Conservation (phyloP, 805 yeast genomes). For the Candida parachauliodes region DNA sequence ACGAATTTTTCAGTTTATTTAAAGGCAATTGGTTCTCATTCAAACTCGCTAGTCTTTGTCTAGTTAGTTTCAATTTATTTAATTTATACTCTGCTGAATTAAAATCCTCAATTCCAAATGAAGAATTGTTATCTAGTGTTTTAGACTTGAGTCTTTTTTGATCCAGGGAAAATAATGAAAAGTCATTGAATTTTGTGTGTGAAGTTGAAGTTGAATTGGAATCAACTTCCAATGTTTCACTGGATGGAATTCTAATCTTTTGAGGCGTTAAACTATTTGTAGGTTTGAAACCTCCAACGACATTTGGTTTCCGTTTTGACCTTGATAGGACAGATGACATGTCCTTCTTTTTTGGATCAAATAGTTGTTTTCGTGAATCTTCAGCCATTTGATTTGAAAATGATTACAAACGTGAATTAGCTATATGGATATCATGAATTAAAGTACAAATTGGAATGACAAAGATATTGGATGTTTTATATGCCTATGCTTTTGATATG, state of each 20-base stretch:
- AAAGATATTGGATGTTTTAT: no score
- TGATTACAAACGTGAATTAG: neutral
- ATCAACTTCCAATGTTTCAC: neutral
- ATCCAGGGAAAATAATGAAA: no score
- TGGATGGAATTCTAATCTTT: slow-evolving; percentile 1
- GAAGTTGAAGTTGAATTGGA: neutral
- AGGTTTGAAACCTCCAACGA: slow-evolving; percentile 8
- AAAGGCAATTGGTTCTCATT: neutral
- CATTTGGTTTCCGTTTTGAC: neutral
- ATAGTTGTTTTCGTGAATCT: neutral
- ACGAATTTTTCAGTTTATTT: neutral
- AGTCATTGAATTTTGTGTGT: no score
- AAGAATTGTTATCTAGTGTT: neutral
- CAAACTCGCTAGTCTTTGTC: slow-evolving; percentile 5
- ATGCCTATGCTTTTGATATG: no score
- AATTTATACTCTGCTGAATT: no score
- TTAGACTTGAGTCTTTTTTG: neutral
- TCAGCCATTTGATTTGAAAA: slow-evolving; percentile 1
- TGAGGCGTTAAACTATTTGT: slow-evolving; percentile 7
- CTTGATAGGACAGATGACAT: slow-evolving; percentile 4
- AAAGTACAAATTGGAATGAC: no score
- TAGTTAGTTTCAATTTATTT: neutral
- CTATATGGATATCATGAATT: neutral
- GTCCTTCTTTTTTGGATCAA: slow-evolving; percentile 7
- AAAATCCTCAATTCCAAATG: neutral